Evolutionary conservation across 2,329 filamentous ascomycete genomes (phyloP).

Genomic region (Emydomyces testavorans): DNA sequence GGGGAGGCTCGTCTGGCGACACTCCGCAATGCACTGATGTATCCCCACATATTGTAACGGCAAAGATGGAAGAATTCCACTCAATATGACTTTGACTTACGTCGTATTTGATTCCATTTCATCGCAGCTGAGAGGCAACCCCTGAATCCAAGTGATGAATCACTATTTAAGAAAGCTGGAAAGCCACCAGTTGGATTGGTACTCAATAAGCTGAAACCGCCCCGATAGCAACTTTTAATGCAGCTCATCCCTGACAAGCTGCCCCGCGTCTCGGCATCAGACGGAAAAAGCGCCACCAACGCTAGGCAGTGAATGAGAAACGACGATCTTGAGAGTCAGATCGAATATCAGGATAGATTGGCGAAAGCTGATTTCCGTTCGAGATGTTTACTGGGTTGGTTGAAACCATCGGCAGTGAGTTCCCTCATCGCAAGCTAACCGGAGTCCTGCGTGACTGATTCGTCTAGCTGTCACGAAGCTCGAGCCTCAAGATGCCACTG

Average conservation of each 20-base stretch:
- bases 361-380: too few relatives aligned
- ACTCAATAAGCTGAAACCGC: neutral
- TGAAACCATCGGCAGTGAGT: conserved; percentile 80
- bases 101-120: neutral
- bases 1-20: conserved; percentile 4
- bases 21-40: conserved; percentile 6
- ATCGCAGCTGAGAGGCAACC: neutral
- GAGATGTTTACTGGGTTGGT: conserved; percentile 95
- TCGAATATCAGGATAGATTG: too few relatives aligned
- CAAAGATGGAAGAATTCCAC: neutral
- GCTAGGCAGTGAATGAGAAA: neutral
- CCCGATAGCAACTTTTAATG: neutral
- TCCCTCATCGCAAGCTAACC: conserved; percentile 4
- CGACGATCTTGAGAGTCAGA: too few relatives aligned
- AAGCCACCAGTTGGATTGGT: neutral
- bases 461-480: conserved; percentile 62
- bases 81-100: neutral
- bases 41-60: conserved; percentile 8
- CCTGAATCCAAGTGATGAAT: neutral
- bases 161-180: neutral
- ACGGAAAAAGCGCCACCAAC: neutral
- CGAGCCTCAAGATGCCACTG: conserved; percentile 63
- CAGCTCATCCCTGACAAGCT: neutral
- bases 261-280: conserved; percentile 3
- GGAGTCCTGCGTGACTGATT: conserved; percentile 3